Base-by-base conservation (phyloP, 768 basidiomycete species). In the Tylopilus sp. region DNA sequence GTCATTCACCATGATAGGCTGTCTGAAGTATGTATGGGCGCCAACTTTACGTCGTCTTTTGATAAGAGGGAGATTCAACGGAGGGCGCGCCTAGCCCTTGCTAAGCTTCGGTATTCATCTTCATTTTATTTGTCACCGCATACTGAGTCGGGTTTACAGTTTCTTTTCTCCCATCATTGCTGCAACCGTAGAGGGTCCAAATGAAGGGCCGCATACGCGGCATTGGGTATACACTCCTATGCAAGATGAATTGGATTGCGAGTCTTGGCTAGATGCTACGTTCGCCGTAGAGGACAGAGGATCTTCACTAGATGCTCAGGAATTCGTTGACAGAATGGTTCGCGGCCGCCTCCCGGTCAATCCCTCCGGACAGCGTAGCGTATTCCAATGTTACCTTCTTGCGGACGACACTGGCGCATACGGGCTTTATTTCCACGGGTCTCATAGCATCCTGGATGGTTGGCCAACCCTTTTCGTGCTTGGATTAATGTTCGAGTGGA, bases 311-410 rank as follows among this genome's bases (percentile, higher is more conserved):
- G 30, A 60, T 29, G 14, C 34, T 5, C 26, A 48, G 3, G 37
- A 30, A 24, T 59, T 60, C n/a, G 30, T 61, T 14, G 47, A 48
- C 38, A 45, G 29, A n/a, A 52, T 40, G 13, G 52, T 37, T n/a
- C 40, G 14, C 31, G 13, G 16, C 5, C 40, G 43, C 13, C 59
- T 60, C 6, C 59, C 58, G 10, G 51, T 60, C 29, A 26, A 37
- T 28, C 8, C 34, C 14, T 29, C 29, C 6, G 54, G 47, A 1
- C 33, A 22, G 19, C 28, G 45, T n/a, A 36, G 37, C 14, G 17
- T 46, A 14, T 55, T 61, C 17, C 59, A 53, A n/a, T 56, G 57
- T 16, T 60, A 50, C 26, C 59, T 61, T 37, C 45, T 60, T 8
- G n/a, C 48, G 13, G 58, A 49, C 21, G 9, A 29, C 11, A 29